Percentiles rank a stretch among this genome's conserved stretches.
Evolutionary conservation across 768 basidiomycete species (phyloP).

Genomic region (Suillus alpinus): DNA sequence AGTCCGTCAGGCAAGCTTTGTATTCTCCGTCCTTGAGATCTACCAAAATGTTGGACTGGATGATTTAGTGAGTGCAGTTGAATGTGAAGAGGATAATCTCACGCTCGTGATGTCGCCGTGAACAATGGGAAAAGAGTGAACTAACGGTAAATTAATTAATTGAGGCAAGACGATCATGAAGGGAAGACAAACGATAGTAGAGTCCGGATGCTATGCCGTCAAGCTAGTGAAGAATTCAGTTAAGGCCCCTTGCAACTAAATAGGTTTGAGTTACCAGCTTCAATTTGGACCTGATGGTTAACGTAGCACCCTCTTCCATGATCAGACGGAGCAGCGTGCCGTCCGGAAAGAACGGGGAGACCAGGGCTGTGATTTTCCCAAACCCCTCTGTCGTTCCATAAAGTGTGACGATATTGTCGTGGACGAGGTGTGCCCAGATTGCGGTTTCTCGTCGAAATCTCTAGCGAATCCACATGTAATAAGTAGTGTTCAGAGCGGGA

Average conservation of each 20-base stretch:
- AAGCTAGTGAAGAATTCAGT: constrained; percentile 9
- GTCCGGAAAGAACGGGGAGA: constrained; percentile 2
- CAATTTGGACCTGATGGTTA: not conserved
- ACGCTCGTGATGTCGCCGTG: constrained; percentile 20
- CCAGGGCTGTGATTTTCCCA: not conserved
- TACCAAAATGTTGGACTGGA: constrained; percentile 18
- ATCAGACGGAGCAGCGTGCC: not conserved
- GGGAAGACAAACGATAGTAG: constrained; percentile 6
- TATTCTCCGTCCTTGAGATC: constrained; percentile 11
- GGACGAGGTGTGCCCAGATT: constrained; percentile 17
- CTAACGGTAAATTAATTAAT: not conserved
- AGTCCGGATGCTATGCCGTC: constrained; percentile 15
- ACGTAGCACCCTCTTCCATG: not conserved
- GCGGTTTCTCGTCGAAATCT: constrained; percentile 15
- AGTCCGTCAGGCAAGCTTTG: constrained; percentile 41
- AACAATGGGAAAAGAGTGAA: constrained; percentile 13
- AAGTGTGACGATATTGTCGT: constrained; percentile 19
- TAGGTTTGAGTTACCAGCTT: not conserved
- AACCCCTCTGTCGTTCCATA: constrained; percentile 14
- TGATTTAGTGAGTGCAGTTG: no score
- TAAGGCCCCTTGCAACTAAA: not conserved
- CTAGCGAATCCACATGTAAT: not conserved
- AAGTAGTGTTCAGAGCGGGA: not conserved
- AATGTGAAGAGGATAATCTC: not conserved
- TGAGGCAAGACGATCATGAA: no score